Evolutionary conservation across 176 grass and related monocot species (phyloP), one percentile per base, ranked within the genome.

Genomic region (Elymus sibiricus): DNA sequence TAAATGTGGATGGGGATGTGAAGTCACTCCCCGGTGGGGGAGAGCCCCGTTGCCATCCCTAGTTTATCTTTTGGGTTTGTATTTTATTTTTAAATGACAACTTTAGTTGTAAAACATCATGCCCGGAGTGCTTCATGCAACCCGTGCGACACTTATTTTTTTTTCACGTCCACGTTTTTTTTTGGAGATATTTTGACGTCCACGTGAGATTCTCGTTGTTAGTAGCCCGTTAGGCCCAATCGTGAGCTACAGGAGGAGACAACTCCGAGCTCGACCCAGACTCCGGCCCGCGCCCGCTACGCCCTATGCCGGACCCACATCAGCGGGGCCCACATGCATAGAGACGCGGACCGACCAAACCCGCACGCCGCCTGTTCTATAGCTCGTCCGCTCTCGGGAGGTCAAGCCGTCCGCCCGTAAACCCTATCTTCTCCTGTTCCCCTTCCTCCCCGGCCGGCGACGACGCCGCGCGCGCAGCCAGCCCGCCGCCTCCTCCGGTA

Each of bases 351-450:
- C 43, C 42, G 43, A 74, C 42, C 71, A 74, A 47, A 64, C 39
- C 40, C 75, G 46, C 55, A 22, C 55, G 17, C 77, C 9, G 47
- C 66, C 26, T 83, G 47, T 37, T 28, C 15, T 19, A 42, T 67
- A 21, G 55, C 21, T 58, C 19, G 53, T 6, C 53, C 43, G 80
- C 31, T 58, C 29, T 29, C 80, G n/a, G 25, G 8, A 8, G 81
- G 66, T 42, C 67, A 27, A 55, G 28, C 26, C 71, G 42, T 0
- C 44, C 47, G 26, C 26, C 43, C 7, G 49, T 70, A 82, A 82
- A 82, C 80, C 81, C 68, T 83, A 39, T 83, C 80, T 71, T 11
- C 47, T 72, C 6, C 64, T 13, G 11, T 13, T n/a, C 75, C 21
- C 64, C 64, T 11, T n/a, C 64, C 28, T 21, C 37, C 5, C 16